These are phyloP conservation scores for Boletus mariae DNA, from an alignment of 1,284 basidiomycete species.

Conservation along the genomic window DNA sequence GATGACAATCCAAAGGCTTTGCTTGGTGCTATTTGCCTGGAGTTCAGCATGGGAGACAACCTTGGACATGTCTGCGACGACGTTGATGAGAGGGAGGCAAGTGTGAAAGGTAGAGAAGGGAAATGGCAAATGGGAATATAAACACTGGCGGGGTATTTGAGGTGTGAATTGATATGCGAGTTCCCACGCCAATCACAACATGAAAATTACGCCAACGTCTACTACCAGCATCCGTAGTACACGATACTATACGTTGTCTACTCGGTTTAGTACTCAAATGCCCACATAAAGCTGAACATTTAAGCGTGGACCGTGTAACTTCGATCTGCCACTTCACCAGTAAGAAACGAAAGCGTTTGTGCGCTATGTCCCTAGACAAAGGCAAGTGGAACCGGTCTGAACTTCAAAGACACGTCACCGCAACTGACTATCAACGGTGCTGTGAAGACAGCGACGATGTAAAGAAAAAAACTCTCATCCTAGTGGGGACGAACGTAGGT, in stretches of 20 bases:
- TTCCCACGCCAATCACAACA: constrained; percentile 28
- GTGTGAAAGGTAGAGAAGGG: constrained; percentile 18
- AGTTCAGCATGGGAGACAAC: constrained; percentile 72
- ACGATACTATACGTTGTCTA: constrained; percentile 38
- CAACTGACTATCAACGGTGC: not conserved
- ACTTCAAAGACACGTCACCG: not conserved
- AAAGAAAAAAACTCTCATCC: not conserved
- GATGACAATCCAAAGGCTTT: constrained; percentile 77
- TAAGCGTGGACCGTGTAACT: constrained; percentile 65
- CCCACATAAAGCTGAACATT: constrained; percentile 53
- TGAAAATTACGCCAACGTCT: not conserved
- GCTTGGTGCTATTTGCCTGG: constrained; percentile 68
- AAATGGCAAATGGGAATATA: constrained; percentile 11
- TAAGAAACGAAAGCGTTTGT: constrained; percentile 67
- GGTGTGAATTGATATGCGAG: constrained; percentile 15
- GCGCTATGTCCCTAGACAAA: constrained; percentile 67
- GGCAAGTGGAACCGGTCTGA: constrained; percentile 46
- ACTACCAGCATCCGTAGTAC: not conserved
- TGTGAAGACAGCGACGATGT: not conserved
- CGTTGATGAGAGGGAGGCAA: constrained; percentile 16
- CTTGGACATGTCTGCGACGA: constrained; percentile 42
- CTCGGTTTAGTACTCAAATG: constrained; percentile 72
- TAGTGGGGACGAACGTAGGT: no score
- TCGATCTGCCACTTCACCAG: constrained; percentile 62
- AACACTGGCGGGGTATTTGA: constrained; percentile 4